A percentile compares a stretch with the other conserved stretches of the same genome.
phyloP scores from a whole-genome alignment of 495 filamentous ascomycete species.

The Parathielavia hyrcaniae region DNA sequence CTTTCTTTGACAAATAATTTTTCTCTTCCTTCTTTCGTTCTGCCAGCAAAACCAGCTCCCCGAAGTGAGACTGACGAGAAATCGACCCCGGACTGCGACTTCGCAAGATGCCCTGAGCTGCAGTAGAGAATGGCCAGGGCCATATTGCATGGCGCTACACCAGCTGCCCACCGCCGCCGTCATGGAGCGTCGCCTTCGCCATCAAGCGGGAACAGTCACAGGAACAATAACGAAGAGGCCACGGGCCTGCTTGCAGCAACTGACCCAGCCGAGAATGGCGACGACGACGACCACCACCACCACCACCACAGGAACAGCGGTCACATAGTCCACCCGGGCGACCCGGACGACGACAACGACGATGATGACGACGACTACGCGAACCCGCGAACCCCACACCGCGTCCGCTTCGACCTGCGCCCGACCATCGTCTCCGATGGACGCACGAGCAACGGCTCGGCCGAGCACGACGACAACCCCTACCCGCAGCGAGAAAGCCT shows the following conservation, averaged over 20 bases:
- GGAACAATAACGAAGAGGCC: slow-evolving; percentile 36
- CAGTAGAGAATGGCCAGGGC: slow-evolving; percentile 42
- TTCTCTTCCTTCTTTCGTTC: background rate
- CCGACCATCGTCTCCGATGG: slow-evolving; percentile 37
- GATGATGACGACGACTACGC: slow-evolving; percentile 28
- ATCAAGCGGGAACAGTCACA: background rate
- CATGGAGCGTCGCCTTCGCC: background rate
- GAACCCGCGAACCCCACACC: slow-evolving; percentile 71
- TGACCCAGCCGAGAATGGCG: slow-evolving; percentile 23
- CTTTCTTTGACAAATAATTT: slow-evolving; percentile 4
- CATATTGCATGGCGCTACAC: slow-evolving; percentile 33
- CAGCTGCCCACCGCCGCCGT: slow-evolving; percentile 11
- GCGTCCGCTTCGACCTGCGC: slow-evolving; percentile 82
- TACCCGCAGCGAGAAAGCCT: slow-evolving; percentile 40
- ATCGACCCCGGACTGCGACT: background rate
- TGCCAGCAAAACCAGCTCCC: background rate
- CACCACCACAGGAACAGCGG: slow-evolving; percentile 32
- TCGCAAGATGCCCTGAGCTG: slow-evolving; percentile 34
- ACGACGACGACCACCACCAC: slow-evolving; percentile 27
- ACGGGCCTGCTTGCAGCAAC: slow-evolving; percentile 41
- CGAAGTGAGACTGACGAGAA: background rate
- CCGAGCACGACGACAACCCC: slow-evolving; percentile 26
- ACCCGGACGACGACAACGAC: slow-evolving; percentile 16
- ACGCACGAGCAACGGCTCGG: slow-evolving; percentile 3
- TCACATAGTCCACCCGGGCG: slow-evolving; percentile 36